Base-by-base conservation (phyloP, 2,329 filamentous ascomycete genomes). In the Alternaria metachromatica region DNA sequence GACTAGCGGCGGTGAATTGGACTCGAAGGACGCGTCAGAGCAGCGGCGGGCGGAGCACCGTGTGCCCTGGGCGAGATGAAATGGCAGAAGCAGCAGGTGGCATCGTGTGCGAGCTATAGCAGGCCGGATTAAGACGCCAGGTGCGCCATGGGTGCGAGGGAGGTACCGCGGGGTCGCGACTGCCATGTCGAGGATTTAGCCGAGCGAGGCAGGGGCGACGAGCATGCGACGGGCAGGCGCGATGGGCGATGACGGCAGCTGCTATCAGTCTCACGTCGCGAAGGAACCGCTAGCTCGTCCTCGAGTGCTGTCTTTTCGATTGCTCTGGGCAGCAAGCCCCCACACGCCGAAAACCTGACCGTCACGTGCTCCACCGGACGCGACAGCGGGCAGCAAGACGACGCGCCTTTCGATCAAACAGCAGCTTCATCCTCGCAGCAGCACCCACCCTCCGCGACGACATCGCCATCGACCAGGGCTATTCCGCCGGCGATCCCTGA, bases 1-100 rank as follows among this genome's bases (percentile, higher is more conserved):
- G 70, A 72, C 75, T 77, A 78, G 72, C 67, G 67, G 68, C 67
- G 54, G 69, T 66, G 65, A 64, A 57, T 49, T 54, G 64, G 69
- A 73, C 66, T 75, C 68, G 75, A 74, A 55, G 70, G 71, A 73
- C 71, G 70, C 71, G 71, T 72, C 67, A 55, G 62, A 64, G 63
- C 43, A 30, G 55, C 21, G 26, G 63, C 57, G 64, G 58, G 59
- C 61, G 69, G 73, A 53, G 70, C 69, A 59, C 63, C 44, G 46
- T 11, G 58, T 59, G 68, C 61, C 46, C 65, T 49, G 72, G 71
- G 74, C 70, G 66, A 71, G 45, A 69, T 66, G 71, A 61, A 46
- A 67, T 67, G 67, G 63, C 64, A 68, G 65, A 63, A 65, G 62
- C 51, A 64, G 67, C 59, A 67, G 63, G 49, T 66, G 55, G 51